A percentile compares a stretch with the other conserved stretches of the same genome.
These are phyloP conservation scores for Tremella mesenterica DNA, from an alignment of 768 basidiomycete genomes.

Conservation along the genomic window DNA sequence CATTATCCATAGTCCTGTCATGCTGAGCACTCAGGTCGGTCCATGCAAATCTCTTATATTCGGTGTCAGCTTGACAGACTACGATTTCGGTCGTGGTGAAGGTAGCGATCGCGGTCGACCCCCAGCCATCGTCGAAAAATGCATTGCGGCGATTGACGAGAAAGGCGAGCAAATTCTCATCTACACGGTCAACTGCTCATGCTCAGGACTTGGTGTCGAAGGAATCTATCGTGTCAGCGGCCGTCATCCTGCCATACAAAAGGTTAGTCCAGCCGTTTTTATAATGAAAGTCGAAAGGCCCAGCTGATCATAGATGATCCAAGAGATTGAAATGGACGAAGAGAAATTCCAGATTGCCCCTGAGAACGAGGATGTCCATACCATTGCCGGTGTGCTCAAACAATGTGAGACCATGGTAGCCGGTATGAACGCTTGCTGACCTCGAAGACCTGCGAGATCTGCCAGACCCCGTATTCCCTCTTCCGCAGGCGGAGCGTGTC, in stretches of 20 bases:
- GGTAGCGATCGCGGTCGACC: conserved; percentile 51
- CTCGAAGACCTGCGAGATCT: conserved; percentile 63
- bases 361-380: conserved; percentile 67
- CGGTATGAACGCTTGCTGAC: conserved; percentile 47
- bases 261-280: conserved; percentile 50
- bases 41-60: conserved; percentile 82
- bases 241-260: conserved; percentile 70
- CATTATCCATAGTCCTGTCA: conserved; percentile 61
- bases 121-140: conserved; percentile 71
- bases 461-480: conserved; percentile 81
- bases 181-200: conserved; percentile 36
- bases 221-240: conserved; percentile 43
- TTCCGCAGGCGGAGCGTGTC: conserved; percentile 67
- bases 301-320: conserved; percentile 55
- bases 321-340: conserved; percentile 80
- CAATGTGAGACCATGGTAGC: conserved; percentile 17
- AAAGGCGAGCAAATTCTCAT: conserved; percentile 57
- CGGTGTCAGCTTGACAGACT: conserved; percentile 77
- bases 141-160: conserved; percentile 71
- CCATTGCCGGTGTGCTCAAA: conserved; percentile 76
- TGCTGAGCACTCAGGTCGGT: conserved; percentile 69
- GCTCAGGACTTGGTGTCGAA: conserved; percentile 37
- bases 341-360: conserved; percentile 59
- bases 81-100: conserved; percentile 73
- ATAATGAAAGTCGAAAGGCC: not conserved